These are phyloP conservation scores for Heritiera littoralis DNA, from an alignment of 345 rosid species.

Conservation along the genomic window DNA sequence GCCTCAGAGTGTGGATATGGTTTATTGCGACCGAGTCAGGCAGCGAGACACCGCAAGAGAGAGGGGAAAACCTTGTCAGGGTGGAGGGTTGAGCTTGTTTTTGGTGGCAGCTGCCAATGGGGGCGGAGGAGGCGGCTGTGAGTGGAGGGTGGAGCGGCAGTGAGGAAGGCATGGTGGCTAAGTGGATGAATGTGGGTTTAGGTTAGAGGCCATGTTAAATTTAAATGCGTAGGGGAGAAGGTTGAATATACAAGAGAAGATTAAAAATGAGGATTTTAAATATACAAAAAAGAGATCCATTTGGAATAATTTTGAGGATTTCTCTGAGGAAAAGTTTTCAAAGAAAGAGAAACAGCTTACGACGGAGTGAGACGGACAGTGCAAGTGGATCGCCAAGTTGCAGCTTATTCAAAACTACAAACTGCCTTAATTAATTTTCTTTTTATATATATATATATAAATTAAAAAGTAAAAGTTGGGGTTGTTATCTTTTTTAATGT, in stretches of 20 bases:
- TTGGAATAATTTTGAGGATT: constrained; percentile 47
- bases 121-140: constrained; percentile 25
- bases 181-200: neutral
- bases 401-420: constrained; percentile 1
- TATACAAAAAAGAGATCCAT: constrained; percentile 12
- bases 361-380: constrained; percentile 25
- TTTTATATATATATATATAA: too few species aligned
- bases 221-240: neutral
- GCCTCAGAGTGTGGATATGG: constrained; percentile 52
- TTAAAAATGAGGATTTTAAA: neutral
- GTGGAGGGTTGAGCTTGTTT: constrained; percentile 19
- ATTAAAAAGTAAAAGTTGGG: too few species aligned
- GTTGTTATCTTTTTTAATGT: too few species aligned
- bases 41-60: constrained; percentile 33
- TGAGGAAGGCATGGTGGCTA: constrained; percentile 60
- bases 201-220: neutral
- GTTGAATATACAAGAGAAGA: constrained; percentile 16
- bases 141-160: constrained; percentile 45
- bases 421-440: too few species aligned
- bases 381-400: constrained; percentile 86
- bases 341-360: constrained; percentile 33
- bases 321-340: constrained; percentile 9
- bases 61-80: constrained; percentile 12
- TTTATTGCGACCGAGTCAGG: constrained; percentile 50
- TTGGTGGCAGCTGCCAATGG: constrained; percentile 27